These are phyloP conservation scores for Triangularia verruculosa DNA, from an alignment of 2,329 filamentous ascomycete genomes.

Conservation along the genomic window DNA sequence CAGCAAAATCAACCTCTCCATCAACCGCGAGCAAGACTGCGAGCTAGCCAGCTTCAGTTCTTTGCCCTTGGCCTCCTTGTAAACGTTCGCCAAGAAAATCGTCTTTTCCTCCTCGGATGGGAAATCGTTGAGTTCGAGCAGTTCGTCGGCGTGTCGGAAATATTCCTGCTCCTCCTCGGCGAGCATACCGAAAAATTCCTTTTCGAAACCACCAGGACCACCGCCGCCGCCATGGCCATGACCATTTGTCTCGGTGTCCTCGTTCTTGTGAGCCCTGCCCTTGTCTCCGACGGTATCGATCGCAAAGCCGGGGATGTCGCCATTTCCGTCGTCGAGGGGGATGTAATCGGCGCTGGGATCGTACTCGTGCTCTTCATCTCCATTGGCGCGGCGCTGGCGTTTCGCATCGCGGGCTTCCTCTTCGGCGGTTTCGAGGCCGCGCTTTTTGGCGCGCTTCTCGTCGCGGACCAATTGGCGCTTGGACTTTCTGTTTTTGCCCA, in stretches of 20 bases:
- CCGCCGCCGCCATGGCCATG: slow-evolving; percentile 3
- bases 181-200: slow-evolving; percentile 88
- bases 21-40: slow-evolving; percentile 88
- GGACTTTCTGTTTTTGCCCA: slow-evolving; percentile 37
- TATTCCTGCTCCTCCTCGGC: slow-evolving; percentile 94
- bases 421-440: slow-evolving; percentile 29
- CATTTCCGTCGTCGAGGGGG: slow-evolving; percentile 26
- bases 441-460: slow-evolving; percentile 38
- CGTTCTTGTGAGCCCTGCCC: neutral
- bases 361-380: slow-evolving; percentile 12
- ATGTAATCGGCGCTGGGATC: slow-evolving; percentile 24
- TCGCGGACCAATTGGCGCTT: slow-evolving; percentile 38
- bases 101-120: slow-evolving; percentile 68
- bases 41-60: slow-evolving; percentile 95
- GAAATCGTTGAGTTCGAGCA: slow-evolving; percentile 89
- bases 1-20: slow-evolving; percentile 86
- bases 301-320: slow-evolving; percentile 5
- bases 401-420: slow-evolving; percentile 30
- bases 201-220: slow-evolving; percentile 44
- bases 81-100: slow-evolving; percentile 76
- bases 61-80: slow-evolving; percentile 82
- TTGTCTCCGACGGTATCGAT: neutral
- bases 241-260: slow-evolving; percentile 6
- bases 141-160: slow-evolving; percentile 83
- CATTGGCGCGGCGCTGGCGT: slow-evolving; percentile 27